Evolutionary conservation across 495 filamentous ascomycete genomes (phyloP), one percentile per base, ranked within the genome.

Genomic region (Beverwykella pulmonaria): DNA sequence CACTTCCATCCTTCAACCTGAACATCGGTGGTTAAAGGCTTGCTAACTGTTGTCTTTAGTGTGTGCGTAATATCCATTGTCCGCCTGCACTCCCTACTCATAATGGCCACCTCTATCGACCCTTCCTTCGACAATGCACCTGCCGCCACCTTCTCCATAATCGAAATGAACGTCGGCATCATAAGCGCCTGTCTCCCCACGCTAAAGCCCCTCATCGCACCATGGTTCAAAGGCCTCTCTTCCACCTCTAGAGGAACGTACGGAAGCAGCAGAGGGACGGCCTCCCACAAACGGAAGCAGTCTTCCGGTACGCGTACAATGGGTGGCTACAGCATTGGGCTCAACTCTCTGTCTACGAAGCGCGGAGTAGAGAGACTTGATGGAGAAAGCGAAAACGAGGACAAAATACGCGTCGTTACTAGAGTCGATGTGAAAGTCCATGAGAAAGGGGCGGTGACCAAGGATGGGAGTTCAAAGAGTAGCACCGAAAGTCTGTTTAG

Each of bases 151-250:
- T 75, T 73, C 67, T 65, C 57, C 19, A 53, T 61, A 26, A 60
- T 75, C 32, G 75, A 76, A 46, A 49, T 57, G 53, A 73, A 74
- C 48, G 71, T 72, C 20, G 73, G 63, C 26, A 63, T 76, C 34
- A 68, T 75, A 3, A 75, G 75, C 57, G 71, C 73, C 19, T 75
- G 73, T 54, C 64, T 76, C 8, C 71, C 75, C 12, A 65, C 71
- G 9, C 65, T 76, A 4, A 71, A 71, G 22, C 66, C 63, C 1
- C 64, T 75, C n/a, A 49, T 74, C 10, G 34, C 69, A 7, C 53
- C 53, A 20, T 63, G 65, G 58, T 68, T 75, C 54, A 59, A 71
- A 1, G 46, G 64, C 6, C 50, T 76, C 14, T 61, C 65, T 17
- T 17, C 2, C 26, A 23, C 48, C 34, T 56, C 30, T 25, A 29